A percentile compares a stretch with the other conserved stretches of the same genome.
phyloP scores from a whole-genome alignment of 2,329 filamentous ascomycete genomes.

The Alternaria solani region DNA sequence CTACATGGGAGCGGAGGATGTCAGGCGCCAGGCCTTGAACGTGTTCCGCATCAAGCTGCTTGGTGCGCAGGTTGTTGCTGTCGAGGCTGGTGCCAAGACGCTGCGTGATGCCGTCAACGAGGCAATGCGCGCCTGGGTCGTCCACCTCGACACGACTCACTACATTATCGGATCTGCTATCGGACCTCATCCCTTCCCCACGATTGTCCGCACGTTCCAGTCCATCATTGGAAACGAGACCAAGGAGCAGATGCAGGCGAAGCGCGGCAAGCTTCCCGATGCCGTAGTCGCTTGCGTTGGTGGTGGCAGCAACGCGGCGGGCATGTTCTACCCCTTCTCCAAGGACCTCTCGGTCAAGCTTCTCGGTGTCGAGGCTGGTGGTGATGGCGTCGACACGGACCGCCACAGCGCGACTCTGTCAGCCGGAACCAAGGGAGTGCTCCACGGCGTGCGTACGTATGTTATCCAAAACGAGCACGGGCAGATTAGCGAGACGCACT shows the following conservation, averaged over 20 bases:
- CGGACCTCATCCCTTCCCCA: constrained; percentile 96
- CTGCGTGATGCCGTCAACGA: constrained; percentile 82
- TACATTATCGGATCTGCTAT: constrained; percentile 99
- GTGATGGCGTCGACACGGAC: constrained; percentile 85
- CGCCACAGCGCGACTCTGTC: constrained; percentile 89
- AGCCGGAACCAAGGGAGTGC: constrained; percentile 86
- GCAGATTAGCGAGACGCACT: constrained; percentile 95
- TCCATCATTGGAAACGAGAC: constrained; percentile 96
- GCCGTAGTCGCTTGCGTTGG: constrained; percentile 97
- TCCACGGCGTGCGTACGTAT: constrained; percentile 96
- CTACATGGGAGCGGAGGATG: constrained; percentile 98
- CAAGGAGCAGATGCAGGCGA: constrained; percentile 85
- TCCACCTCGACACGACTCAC: constrained; percentile 90
- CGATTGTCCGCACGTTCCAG: constrained; percentile 97
- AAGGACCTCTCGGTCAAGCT: constrained; percentile 86
- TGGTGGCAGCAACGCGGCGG: constrained; percentile 91
- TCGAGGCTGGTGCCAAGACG: constrained; percentile 83
- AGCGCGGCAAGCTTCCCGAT: constrained; percentile 88
- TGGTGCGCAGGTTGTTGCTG: constrained; percentile 89
- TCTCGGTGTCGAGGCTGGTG: constrained; percentile 92
- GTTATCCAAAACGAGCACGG: constrained; percentile 91
- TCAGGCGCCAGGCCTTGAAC: constrained; percentile 93
- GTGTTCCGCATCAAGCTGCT: constrained; percentile 98
- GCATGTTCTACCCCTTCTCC: constrained; percentile 98
- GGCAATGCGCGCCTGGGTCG: constrained; percentile 92